A percentile compares a stretch with the other conserved stretches of the same genome.
Conservation (phyloP, 2,329 filamentous ascomycete species). For the Fusarium caatingaense region DNA sequence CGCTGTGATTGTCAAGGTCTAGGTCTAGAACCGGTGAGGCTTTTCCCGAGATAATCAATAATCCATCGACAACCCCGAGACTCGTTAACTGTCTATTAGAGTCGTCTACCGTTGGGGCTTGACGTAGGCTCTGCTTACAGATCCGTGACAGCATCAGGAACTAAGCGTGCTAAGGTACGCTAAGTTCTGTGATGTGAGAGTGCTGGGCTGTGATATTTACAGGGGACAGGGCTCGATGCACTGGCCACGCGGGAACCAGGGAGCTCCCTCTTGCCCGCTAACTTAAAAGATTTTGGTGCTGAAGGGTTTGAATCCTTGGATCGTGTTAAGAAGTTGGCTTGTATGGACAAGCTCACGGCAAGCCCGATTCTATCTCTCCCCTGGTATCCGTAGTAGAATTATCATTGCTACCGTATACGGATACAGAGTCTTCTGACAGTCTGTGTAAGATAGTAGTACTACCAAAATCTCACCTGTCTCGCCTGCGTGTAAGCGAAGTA, state of each 20-base stretch:
- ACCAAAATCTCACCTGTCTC: slow-evolving; percentile 34
- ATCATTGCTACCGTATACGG: neutral
- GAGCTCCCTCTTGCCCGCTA: slow-evolving; percentile 35
- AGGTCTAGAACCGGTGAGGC: slow-evolving; percentile 32
- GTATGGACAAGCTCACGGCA: neutral
- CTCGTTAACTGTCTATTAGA: neutral
- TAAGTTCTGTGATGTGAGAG: neutral
- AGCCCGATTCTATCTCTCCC: neutral
- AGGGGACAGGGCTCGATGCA: slow-evolving; percentile 27
- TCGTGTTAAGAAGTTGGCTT: slow-evolving; percentile 27
- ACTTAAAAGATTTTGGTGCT: slow-evolving; percentile 25
- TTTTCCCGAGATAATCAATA: slow-evolving; percentile 12
- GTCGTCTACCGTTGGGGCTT: slow-evolving; percentile 10
- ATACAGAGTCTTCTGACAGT: neutral
- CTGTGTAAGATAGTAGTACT: neutral
- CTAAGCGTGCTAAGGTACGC: neutral
- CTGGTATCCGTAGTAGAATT: neutral
- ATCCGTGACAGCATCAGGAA: slow-evolving; percentile 30
- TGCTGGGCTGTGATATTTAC: neutral
- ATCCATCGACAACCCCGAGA: slow-evolving; percentile 13
- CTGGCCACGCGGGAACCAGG: slow-evolving; percentile 43
- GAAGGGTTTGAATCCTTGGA: slow-evolving; percentile 19
- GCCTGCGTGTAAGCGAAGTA: slow-evolving; percentile 8
- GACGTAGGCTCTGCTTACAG: slow-evolving; percentile 6
- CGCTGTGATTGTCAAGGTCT: neutral